Base-by-base conservation (phyloP, 371 early-diverging fungal genomes). In the Lichtheimia ornata region DNA sequence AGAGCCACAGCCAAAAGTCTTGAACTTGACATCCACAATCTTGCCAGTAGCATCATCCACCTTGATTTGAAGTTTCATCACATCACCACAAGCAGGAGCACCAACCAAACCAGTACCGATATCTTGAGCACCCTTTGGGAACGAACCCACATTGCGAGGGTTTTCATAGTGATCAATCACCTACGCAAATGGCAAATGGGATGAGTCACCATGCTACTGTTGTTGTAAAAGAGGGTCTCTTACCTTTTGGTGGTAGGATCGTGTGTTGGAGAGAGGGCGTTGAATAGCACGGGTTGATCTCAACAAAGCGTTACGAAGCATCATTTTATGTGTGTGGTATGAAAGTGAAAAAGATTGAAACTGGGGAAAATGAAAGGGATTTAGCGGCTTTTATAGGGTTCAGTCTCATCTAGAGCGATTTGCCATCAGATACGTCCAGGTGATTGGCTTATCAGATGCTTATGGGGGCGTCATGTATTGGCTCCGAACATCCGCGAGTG, bases 21-120 rank as follows among this genome's bases (percentile, higher is more conserved):
- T 99, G 83, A 99, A 98, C 80, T 94, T 95, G 65, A 95, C 97
- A 69, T 99, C 98, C 53, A 87, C 84, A 65, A 99, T 98, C 66
- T 91, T 88, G 57, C 95, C 94, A 44, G 85, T 87, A 9, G 74
- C 86, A 18, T 92, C 91, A 69, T 97, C 93, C 9, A 99, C 98
- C 73, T 91, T 86, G 80, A 99, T 98, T 77, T 99, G 99, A 20
- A 99, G 85, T 73, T 97, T 95, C 97, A 99, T 97, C 47, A 99
- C 99, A 84, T 99, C 99, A 64, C 99, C 99, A 76, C 99, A 99
- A 11, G 99, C 99, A n/a, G 99, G 99, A 0, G 99, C 99, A 18
- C 99, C 99, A 17, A 99, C 99, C 14, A 99, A 85, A 30, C 99
- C 99, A 4, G 99, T 99, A 44, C 99, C 99, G 28, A 99, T 95